Conservation (phyloP, 1,284 basidiomycete species). For the Microbotryum scabiosae region DNA sequence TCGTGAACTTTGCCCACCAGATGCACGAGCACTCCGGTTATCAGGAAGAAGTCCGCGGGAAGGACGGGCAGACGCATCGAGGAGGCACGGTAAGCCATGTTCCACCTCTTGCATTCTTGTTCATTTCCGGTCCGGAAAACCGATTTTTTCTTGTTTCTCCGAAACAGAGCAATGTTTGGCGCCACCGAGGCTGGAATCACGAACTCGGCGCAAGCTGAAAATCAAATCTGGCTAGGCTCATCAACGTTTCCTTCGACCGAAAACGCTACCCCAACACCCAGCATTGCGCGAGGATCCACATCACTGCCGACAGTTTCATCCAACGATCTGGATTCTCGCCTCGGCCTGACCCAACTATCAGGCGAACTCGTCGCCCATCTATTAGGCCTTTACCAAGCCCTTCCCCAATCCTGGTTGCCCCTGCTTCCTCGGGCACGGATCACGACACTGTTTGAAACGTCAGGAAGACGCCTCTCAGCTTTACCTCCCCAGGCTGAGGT, state of each 20-base stretch:
- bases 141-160: no score
- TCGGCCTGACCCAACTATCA: constrained; percentile 1
- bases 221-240: constrained; percentile 14
- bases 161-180: constrained; percentile 23
- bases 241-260: not conserved
- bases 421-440: constrained; percentile 12
- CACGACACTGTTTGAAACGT: constrained; percentile 18
- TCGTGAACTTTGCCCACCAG: not conserved
- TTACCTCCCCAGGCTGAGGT: constrained; percentile 23
- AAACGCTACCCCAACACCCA: not conserved
- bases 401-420: constrained; percentile 27
- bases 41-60: constrained; percentile 15
- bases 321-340: not conserved
- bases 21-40: constrained; percentile 18
- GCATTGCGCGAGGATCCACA: not conserved
- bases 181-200: constrained; percentile 10
- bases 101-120: no score
- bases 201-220: constrained; percentile 13
- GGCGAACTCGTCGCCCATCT: constrained; percentile 17
- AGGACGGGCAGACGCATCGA: constrained; percentile 23
- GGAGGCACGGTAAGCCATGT: constrained; percentile 12
- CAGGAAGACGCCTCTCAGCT: constrained; percentile 8
- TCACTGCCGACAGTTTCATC: not conserved
- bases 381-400: constrained; percentile 16
- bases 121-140: no score